phyloP scores from a whole-genome alignment of 345 rosid species.

The Rhodamnia rubescens region DNA sequence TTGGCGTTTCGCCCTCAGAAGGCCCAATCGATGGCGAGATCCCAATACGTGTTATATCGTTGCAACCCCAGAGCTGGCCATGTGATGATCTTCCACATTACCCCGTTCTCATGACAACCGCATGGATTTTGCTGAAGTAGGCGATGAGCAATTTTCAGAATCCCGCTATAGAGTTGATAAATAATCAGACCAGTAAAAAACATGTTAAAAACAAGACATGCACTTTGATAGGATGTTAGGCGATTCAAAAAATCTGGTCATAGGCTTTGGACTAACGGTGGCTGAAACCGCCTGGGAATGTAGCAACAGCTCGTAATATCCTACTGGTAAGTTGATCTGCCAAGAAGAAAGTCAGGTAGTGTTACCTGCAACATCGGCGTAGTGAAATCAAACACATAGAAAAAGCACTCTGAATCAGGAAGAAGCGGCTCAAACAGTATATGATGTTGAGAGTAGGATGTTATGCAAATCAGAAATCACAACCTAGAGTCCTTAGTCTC shows the following conservation, averaged over 20 bases:
- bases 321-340: no score
- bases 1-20: conserved; percentile 35
- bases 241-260: neutral
- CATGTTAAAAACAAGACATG: neutral
- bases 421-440: no score
- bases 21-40: conserved; percentile 70
- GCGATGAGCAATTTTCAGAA: neutral
- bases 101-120: conserved; percentile 39
- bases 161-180: neutral
- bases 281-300: neutral
- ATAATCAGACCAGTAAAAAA: neutral
- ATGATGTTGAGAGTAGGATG: no score
- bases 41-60: conserved; percentile 59
- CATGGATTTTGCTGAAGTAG: conserved; percentile 3
- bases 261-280: neutral
- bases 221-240: neutral
- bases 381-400: no score
- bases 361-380: no score
- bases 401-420: no score
- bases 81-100: conserved; percentile 30
- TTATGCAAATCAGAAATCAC: no score
- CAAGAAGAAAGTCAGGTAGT: no score
- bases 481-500: no score
- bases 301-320: neutral
- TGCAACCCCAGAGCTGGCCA: conserved; percentile 38